These are phyloP conservation scores for Mortierella sp. DNA, from an alignment of 371 early-diverging fungal species.

Conservation along the genomic window DNA sequence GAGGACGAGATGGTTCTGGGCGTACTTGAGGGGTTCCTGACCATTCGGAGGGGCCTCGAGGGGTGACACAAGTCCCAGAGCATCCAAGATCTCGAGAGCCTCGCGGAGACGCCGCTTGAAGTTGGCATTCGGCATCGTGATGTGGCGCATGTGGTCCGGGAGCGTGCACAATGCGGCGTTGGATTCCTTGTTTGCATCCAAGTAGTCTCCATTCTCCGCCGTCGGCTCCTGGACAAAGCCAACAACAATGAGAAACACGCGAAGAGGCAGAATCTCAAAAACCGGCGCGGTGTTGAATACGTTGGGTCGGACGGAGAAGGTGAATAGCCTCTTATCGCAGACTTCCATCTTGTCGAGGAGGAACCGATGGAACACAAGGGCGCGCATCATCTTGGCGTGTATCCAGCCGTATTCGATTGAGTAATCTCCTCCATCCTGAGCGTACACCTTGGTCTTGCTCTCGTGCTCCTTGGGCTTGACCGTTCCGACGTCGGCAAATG, in stretches of 20 bases:
- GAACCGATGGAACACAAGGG: constrained; percentile 46
- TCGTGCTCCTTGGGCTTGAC: not conserved
- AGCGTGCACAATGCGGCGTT: constrained; percentile 17
- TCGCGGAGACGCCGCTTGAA: constrained; percentile 50
- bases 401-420: constrained; percentile 45
- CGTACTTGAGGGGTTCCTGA: not conserved
- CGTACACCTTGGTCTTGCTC: not conserved
- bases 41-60: constrained; percentile 10
- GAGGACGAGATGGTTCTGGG: constrained; percentile 42
- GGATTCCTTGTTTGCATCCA: constrained; percentile 26
- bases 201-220: constrained; percentile 16
- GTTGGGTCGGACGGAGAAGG: not conserved
- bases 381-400: constrained; percentile 54
- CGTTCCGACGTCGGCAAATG: constrained; percentile 26
- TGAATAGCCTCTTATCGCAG: constrained; percentile 26
- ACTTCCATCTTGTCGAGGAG: constrained; percentile 32
- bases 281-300: constrained; percentile 27
- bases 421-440: constrained; percentile 24
- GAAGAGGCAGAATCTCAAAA: constrained; percentile 30
- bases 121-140: constrained; percentile 17
- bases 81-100: constrained; percentile 46
- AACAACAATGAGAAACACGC: constrained; percentile 39
- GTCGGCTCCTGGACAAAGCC: constrained; percentile 29
- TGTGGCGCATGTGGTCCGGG: constrained; percentile 17
- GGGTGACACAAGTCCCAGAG: constrained; percentile 43